Percentiles rank a stretch among this genome's conserved stretches.
These are phyloP conservation scores for Pezicula carpinea DNA, from an alignment of 2,329 filamentous ascomycete species.

Conservation along the genomic window DNA sequence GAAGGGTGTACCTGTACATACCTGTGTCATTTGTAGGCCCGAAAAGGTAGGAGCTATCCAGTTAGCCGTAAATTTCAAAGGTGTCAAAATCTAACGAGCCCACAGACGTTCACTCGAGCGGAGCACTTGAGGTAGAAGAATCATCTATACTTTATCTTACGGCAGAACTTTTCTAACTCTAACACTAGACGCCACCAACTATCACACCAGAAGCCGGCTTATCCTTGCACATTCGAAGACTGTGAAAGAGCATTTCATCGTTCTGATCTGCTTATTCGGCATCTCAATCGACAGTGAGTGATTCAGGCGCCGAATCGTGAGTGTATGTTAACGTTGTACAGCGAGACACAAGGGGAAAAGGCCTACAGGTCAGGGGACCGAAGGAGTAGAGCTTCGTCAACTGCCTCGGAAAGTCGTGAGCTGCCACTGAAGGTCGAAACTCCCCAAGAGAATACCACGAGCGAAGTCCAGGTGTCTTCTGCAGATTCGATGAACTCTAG, in stretches of 20 bases:
- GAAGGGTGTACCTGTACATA: slow-evolving; percentile 31
- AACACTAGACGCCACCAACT: slow-evolving; percentile 52
- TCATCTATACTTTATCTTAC: neutral
- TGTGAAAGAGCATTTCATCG: slow-evolving; percentile 56
- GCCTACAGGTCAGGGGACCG: slow-evolving; percentile 25
- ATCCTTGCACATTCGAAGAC: slow-evolving; percentile 45
- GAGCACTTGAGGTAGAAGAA: slow-evolving; percentile 55
- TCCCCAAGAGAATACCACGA: slow-evolving; percentile 2
- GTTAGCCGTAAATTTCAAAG: neutral
- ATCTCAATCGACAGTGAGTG: slow-evolving; percentile 47
- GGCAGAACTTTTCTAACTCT: slow-evolving; percentile 15
- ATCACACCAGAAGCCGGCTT: slow-evolving; percentile 51
- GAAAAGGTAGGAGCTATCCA: slow-evolving; percentile 20
- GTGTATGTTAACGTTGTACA: slow-evolving; percentile 21
- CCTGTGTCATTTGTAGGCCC: slow-evolving; percentile 26
- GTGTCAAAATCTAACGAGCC: slow-evolving; percentile 9
- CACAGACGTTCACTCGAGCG: slow-evolving; percentile 56
- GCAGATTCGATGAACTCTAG: slow-evolving; percentile 19
- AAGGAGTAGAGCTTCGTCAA: slow-evolving; percentile 24
- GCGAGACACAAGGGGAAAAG: slow-evolving; percentile 42
- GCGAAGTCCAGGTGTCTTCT: slow-evolving; percentile 13
- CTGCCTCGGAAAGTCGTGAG: slow-evolving; percentile 18
- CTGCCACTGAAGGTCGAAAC: slow-evolving; percentile 17
- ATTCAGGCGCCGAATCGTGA: neutral
- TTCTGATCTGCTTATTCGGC: slow-evolving; percentile 54